These are phyloP conservation scores for Cudoniella acicularis DNA, from an alignment of 495 filamentous ascomycete species.

Conservation along the genomic window DNA sequence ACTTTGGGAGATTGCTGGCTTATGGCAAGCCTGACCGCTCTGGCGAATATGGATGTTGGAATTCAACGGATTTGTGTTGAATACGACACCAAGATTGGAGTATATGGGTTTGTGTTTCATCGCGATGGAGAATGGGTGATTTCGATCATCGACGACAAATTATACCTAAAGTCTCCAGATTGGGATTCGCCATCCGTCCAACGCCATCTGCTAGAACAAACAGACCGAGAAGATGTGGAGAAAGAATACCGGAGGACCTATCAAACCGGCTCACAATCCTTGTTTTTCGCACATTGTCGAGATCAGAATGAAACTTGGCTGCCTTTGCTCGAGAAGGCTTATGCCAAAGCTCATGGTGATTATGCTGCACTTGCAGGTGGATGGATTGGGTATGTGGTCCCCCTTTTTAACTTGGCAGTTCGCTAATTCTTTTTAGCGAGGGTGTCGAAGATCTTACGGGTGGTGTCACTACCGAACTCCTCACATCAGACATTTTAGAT, in stretches of 20 bases:
- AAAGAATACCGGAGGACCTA: conserved; percentile 72
- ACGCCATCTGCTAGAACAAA: conserved; percentile 39
- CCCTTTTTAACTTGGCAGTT: neutral
- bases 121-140: conserved; percentile 92
- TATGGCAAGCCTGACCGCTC: conserved; percentile 63
- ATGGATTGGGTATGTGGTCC: conserved; percentile 19
- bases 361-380: conserved; percentile 18
- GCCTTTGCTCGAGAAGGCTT: conserved; percentile 90
- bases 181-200: conserved; percentile 50
- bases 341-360: conserved; percentile 85
- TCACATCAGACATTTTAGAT: conserved; percentile 80
- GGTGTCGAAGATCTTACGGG: conserved; percentile 92
- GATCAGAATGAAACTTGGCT: conserved; percentile 92
- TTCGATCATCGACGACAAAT: conserved; percentile 75
- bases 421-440: conserved; percentile 49
- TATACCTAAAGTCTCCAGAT: conserved; percentile 78
- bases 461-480: conserved; percentile 79
- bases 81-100: conserved; percentile 72
- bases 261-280: conserved; percentile 67
- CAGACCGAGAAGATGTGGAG: conserved; percentile 59
- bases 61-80: conserved; percentile 79
- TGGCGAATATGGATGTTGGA: conserved; percentile 73
- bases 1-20: conserved; percentile 89
- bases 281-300: conserved; percentile 85
- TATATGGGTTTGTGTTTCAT: conserved; percentile 95